Base-by-base conservation (phyloP, 2,329 filamentous ascomycete species). In the Akanthomyces dipterigenus region DNA sequence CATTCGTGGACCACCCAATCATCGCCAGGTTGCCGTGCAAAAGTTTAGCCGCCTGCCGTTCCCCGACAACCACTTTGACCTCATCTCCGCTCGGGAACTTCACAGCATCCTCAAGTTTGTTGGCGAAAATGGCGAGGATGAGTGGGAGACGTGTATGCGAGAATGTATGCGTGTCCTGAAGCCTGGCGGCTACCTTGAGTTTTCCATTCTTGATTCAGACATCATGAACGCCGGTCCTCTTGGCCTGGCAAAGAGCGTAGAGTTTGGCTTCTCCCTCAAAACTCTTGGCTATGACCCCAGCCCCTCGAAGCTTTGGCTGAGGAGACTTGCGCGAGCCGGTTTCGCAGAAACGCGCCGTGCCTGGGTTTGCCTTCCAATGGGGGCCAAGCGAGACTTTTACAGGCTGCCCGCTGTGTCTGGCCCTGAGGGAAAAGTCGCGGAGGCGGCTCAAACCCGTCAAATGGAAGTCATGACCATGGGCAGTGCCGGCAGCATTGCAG, bases 121-220 rank as follows among this genome's bases (percentile, higher is more conserved):
- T 31, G 82, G 80, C 34, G 83, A 87, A 68, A 84, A 89, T 65
- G 82, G 83, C 45, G 79, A 85, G 62, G 91, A 98, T 70, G 93
- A 98, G 76, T 97, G 93, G 82, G 90, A 96, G 71, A 81, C 87
- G 54, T 95, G 91, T 64, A 81, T 98, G 9, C 80, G 80, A 57
- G 95, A 99, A 77, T 96, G 92, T 72, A 87, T 91, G 78, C 91
- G 95, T 63, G 88, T 96, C 62, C 86, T 97, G 67, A 96, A 96
- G 77, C 93, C 93, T 0, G 92, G 91, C 55, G 95, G 95, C 36
- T 93, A 93, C 73, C 79, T 99, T 62, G 95, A 99, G 71, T 99
- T 95, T 77, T 88, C 86, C 64, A 77, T 98, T 49, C 84, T 98
- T 67, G 95, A 99, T 73, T 89, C 92, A 1, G 92, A 96, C 70